phyloP scores from a whole-genome alignment of 1,139 yeast species.

The Wickerhamomyces sp. region DNA sequence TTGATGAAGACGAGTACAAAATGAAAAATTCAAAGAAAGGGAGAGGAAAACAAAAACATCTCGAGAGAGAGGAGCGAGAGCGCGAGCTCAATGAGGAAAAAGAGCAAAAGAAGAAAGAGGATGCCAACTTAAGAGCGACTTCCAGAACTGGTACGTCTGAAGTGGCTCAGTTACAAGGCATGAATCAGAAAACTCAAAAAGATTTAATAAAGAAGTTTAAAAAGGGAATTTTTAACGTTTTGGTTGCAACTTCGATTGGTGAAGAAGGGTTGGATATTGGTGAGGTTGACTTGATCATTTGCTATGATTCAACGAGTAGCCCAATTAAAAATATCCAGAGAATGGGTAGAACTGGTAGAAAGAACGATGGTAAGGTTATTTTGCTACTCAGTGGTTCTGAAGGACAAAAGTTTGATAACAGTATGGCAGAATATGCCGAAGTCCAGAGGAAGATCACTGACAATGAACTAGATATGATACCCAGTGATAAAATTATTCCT shows the following conservation, averaged over 20 bases:
- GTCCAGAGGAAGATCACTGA: constrained; percentile 55
- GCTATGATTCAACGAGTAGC: constrained; percentile 89
- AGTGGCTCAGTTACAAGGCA: constrained; percentile 41
- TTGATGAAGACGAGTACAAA: constrained; percentile 49
- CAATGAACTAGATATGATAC: constrained; percentile 37
- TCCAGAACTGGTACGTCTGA: constrained; percentile 39
- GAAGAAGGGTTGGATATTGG: constrained; percentile 99
- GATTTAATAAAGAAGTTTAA: constrained; percentile 72
- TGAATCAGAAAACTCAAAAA: constrained; percentile 72
- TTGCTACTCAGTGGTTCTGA: constrained; percentile 77
- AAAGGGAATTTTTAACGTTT: constrained; percentile 62
- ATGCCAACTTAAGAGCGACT: constrained; percentile 28
- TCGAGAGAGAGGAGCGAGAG: constrained; percentile 29
- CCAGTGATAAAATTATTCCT: constrained; percentile 68
- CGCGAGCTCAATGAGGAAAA: constrained; percentile 23
- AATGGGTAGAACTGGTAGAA: constrained; percentile 98
- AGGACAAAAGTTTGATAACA: constrained; percentile 71
- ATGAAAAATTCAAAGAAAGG: constrained; percentile 38
- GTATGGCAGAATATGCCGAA: constrained; percentile 78
- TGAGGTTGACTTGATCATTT: constrained; percentile 89
- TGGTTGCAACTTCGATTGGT: constrained; percentile 96
- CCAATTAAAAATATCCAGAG: constrained; percentile 93
- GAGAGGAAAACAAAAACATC: constrained; percentile 33
- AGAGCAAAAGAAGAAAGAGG: constrained; percentile 25
- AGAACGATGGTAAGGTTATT: constrained; percentile 82